Percentiles rank a stretch among this genome's conserved stretches.
phyloP scores from a whole-genome alignment of 176 grass and related monocot species.

The Poa pratensis region DNA sequence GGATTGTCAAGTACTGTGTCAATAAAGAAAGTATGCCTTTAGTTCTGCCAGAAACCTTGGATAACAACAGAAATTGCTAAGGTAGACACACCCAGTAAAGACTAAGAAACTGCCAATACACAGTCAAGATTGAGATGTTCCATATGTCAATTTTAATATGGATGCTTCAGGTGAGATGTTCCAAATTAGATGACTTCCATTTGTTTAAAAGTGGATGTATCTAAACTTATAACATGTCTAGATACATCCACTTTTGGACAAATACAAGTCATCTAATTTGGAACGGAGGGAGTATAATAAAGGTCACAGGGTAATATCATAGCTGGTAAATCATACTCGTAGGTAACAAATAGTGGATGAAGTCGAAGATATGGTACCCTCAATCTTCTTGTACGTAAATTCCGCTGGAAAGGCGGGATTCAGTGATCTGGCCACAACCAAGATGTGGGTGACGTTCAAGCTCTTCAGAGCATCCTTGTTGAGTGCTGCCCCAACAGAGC shows the following conservation, averaged over 20 bases:
- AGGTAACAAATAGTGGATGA: background rate
- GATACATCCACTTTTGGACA: too few species aligned
- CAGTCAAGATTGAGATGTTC: background rate
- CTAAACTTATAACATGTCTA: too few species aligned
- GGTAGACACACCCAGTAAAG: slow-evolving; percentile 5
- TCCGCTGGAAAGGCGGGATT: slow-evolving; percentile 68
- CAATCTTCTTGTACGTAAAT: slow-evolving; percentile 88
- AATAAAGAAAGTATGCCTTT: slow-evolving; percentile 23
- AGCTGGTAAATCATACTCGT: slow-evolving; percentile 30
- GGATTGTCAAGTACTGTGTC: slow-evolving; percentile 76
- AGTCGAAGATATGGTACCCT: slow-evolving; percentile 48
- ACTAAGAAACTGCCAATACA: slow-evolving; percentile 18
- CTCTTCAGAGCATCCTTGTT: slow-evolving; percentile 74
- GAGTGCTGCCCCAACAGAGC: slow-evolving; percentile 75
- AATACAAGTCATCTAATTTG: too few species aligned
- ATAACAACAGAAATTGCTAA: slow-evolving; percentile 22
- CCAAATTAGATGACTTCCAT: too few species aligned
- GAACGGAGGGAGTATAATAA: background rate
- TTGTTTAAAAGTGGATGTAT: too few species aligned
- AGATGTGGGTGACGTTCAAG: slow-evolving; percentile 78
- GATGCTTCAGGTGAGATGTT: background rate
- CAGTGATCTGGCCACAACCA: slow-evolving; percentile 79
- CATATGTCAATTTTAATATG: background rate
- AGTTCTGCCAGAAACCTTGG: slow-evolving; percentile 32
- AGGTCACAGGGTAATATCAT: background rate